Conservation (phyloP, 352 stramenopile species). For the Phytopythium oedochilum region DNA sequence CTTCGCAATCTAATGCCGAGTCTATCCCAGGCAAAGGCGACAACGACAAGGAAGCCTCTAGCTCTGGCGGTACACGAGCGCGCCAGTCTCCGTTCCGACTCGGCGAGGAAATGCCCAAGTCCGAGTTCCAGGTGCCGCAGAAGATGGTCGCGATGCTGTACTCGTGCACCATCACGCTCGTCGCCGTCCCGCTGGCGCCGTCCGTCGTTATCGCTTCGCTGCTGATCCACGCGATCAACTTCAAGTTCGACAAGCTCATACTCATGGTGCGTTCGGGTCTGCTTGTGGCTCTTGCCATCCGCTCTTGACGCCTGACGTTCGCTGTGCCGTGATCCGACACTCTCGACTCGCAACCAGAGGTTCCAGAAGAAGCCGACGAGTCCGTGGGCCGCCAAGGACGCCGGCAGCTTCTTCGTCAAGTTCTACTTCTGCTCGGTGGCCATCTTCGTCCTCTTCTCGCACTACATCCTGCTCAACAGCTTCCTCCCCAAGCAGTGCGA, state of each 20-base stretch:
- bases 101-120: slow-evolving; percentile 17
- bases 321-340: no score
- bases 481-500: slow-evolving; percentile 50
- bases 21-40: background rate
- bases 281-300: no score
- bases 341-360: slow-evolving; percentile 28
- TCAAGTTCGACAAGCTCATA: slow-evolving; percentile 81
- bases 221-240: slow-evolving; percentile 59
- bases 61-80: background rate
- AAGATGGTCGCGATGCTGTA: slow-evolving; percentile 84
- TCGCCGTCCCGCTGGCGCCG: slow-evolving; percentile 69
- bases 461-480: slow-evolving; percentile 51
- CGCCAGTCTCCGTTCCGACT: background rate
- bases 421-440: slow-evolving; percentile 75
- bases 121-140: slow-evolving; percentile 71
- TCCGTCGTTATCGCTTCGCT: slow-evolving; percentile 45
- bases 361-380: slow-evolving; percentile 71
- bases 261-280: slow-evolving; percentile 37
- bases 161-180: slow-evolving; percentile 63
- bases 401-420: slow-evolving; percentile 85
- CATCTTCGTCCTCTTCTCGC: slow-evolving; percentile 56
- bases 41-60: background rate
- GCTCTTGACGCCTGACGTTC: no score
- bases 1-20: background rate
- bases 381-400: slow-evolving; percentile 72